phyloP scores from a whole-genome alignment of 371 early-diverging fungal genomes.

The Lichtheimia corymbifera region DNA sequence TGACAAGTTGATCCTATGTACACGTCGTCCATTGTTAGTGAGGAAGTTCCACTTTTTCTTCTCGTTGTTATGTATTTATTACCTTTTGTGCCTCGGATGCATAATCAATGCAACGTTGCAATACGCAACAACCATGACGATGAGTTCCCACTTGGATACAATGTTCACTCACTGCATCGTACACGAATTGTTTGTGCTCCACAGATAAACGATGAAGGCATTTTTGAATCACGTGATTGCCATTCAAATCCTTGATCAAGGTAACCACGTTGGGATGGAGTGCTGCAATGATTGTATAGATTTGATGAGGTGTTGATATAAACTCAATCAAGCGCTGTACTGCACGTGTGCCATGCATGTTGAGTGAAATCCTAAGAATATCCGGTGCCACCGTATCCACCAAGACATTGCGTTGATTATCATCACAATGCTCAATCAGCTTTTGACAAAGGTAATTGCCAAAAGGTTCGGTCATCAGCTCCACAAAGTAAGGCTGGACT shows the following conservation, averaged over 20 bases:
- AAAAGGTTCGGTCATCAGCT: slow-evolving; percentile 91
- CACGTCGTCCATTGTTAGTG: not conserved
- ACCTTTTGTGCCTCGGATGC: slow-evolving; percentile 69
- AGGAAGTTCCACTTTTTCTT: slow-evolving; percentile 1
- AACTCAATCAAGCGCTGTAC: slow-evolving; percentile 94
- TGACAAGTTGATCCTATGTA: slow-evolving; percentile 65
- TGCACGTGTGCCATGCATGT: slow-evolving; percentile 98
- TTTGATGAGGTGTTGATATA: slow-evolving; percentile 67
- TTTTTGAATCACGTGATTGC: slow-evolving; percentile 98
- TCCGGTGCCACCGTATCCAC: slow-evolving; percentile 74
- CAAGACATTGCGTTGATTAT: slow-evolving; percentile 73
- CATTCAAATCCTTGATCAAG: slow-evolving; percentile 94
- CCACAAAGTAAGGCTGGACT: slow-evolving; percentile 71
- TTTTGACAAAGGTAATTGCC: slow-evolving; percentile 94
- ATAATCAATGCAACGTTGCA: slow-evolving; percentile 95
- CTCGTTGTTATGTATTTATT: too few species aligned
- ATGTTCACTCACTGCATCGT: slow-evolving; percentile 83
- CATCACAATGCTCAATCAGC: slow-evolving; percentile 76
- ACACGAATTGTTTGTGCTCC: slow-evolving; percentile 86
- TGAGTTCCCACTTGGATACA: slow-evolving; percentile 92
- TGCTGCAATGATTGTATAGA: slow-evolving; percentile 69
- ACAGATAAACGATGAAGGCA: slow-evolving; percentile 78
- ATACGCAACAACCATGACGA: slow-evolving; percentile 96
- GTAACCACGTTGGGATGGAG: slow-evolving; percentile 78
- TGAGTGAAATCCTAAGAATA: slow-evolving; percentile 79